phyloP scores from a whole-genome alignment of 495 filamentous ascomycete genomes.

The Aspergillus diversus region DNA sequence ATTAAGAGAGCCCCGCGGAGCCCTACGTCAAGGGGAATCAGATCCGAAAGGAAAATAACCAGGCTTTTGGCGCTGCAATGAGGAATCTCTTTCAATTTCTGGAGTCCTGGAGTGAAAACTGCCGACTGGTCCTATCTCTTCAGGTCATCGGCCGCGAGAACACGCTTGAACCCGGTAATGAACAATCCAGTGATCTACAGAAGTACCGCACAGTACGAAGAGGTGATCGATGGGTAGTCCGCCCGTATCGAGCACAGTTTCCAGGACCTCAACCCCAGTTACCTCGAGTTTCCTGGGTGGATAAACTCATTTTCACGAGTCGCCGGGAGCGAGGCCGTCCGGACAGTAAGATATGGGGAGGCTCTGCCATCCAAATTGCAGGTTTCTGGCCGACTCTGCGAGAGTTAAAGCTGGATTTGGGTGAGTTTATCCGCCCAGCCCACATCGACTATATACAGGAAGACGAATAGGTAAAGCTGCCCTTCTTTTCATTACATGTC shows the following conservation, averaged over 20 bases:
- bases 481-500: not conserved
- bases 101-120: not conserved
- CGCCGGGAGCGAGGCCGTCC: too few relatives aligned
- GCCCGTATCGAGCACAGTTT: not conserved
- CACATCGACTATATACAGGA: not conserved
- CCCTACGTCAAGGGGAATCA: not conserved
- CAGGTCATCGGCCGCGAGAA: not conserved
- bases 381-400: not conserved
- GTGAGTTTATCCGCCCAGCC: not conserved
- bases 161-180: not conserved
- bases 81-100: not conserved
- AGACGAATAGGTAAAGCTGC: not conserved
- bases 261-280: not conserved
- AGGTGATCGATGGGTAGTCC: not conserved
- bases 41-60: conserved; percentile 1
- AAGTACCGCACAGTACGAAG: too few relatives aligned
- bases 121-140: not conserved
- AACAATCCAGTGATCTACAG: not conserved
- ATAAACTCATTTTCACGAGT: not conserved
- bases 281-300: not conserved
- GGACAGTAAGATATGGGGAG: not conserved
- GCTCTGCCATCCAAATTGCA: not conserved
- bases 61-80: not conserved
- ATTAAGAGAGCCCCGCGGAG: not conserved
- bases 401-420: not conserved